Percentiles rank a stretch among this genome's conserved stretches.
These are phyloP conservation scores for Botryotinia globosa DNA, from an alignment of 2,329 filamentous ascomycete species.

Conservation along the genomic window DNA sequence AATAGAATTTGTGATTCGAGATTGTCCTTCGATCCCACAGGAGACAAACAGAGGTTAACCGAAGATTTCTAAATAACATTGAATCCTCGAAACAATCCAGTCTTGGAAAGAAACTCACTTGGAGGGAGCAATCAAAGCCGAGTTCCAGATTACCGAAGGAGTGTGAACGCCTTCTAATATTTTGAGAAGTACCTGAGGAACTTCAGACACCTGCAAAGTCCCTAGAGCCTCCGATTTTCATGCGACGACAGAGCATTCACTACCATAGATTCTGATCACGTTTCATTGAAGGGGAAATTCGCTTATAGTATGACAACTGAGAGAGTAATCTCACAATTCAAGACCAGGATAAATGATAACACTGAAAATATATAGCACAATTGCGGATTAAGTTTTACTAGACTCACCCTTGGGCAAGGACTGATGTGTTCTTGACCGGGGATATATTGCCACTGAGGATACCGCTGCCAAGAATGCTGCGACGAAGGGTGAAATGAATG, in stretches of 20 bases:
- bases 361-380: neutral
- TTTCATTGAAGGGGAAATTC: neutral
- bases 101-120: neutral
- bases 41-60: neutral
- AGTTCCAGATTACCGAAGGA: too few relatives aligned
- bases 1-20: neutral
- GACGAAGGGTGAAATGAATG: too few relatives aligned
- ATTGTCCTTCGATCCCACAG: accelerated
- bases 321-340: neutral
- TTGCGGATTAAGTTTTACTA: neutral
- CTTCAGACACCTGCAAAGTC: neutral
- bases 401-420: neutral
- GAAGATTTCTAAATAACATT: too few relatives aligned
- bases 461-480: neutral
- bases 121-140: neutral
- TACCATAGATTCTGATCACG: neutral
- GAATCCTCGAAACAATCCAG: neutral
- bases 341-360: neutral
- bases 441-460: neutral
- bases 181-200: neutral
- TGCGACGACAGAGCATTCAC: neutral
- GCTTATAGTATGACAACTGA: neutral
- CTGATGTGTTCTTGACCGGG: neutral
- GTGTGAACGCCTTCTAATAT: neutral
- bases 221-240: neutral